Base-by-base conservation (phyloP, 352 stramenopile species). In the Phytophthora idaei region DNA sequence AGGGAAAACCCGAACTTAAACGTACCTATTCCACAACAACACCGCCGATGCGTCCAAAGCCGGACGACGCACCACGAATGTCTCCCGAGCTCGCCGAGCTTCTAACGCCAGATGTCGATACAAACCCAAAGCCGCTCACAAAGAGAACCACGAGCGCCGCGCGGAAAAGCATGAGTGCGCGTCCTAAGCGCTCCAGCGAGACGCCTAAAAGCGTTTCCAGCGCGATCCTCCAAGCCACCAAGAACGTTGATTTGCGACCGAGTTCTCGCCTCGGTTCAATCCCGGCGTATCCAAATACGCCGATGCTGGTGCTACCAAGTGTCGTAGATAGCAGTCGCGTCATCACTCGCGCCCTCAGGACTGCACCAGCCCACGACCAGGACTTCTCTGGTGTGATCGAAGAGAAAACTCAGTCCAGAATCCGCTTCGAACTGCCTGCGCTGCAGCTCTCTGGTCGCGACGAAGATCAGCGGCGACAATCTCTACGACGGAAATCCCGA, bases 401-500 rank as follows among this genome's bases (percentile, higher is more conserved):
- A 15, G 34, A 61, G 0, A 57, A 61, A 32, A n/a, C 49, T 2
- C 61, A 51, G 11, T 69, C 67, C 29, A 77, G 66, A 45, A 52
- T 77, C 3, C 55, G 64, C 11, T 71, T 61, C 0, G 78, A 83
- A 25, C 61, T 83, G 4, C 72, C 72, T 17, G 46, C 14, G 10
- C 32, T 81, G 28, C 56, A 67, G 21, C 57, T 52, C 5, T 64
- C 60, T 39, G 21, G 62, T 21, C 58, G 61, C 0, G 68, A 67
- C 14, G 55, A 71, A 28, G 59, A 74, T 1, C 57, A 49, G 11
- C 70, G 36, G 6, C 57, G 48, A 8, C 21, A 44, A 34, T 59
- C 46, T 7, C 29, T 37, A 7, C 41, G 56, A 4, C 51, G 58
- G 21, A 47, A 49, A 12, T 54, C 47, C 6, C 42, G 50, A 29